phyloP scores from a whole-genome alignment of 208 protist genomes.

The Acanthamoeba sp. region DNA sequence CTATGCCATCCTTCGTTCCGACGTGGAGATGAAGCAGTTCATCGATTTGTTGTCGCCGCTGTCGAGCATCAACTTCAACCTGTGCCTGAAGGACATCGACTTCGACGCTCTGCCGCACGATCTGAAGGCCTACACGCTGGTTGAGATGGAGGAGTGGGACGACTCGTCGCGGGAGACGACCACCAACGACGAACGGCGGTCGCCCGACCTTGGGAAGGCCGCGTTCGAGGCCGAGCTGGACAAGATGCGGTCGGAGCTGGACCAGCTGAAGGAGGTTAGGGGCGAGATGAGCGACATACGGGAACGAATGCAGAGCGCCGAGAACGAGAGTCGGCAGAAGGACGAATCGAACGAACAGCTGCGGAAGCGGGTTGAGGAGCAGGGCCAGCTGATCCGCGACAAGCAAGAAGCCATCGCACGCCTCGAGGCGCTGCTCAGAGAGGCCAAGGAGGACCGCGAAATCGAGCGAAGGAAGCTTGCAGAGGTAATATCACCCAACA shows the following conservation, averaged over 20 bases:
- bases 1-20: conserved; percentile 41
- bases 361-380: conserved; percentile 12
- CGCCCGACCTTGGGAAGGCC: conserved; percentile 24
- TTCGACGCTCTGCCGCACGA: conserved; percentile 64
- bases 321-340: neutral
- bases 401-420: conserved; percentile 30
- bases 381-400: neutral
- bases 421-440: neutral
- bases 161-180: conserved; percentile 42
- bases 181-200: neutral
- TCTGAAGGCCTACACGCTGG: conserved; percentile 31
- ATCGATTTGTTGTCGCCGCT: conserved; percentile 39
- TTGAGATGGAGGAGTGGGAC: conserved; percentile 51
- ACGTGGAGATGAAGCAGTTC: conserved; percentile 29
- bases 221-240: conserved; percentile 27
- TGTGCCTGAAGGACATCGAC: conserved; percentile 71
- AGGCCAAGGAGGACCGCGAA: neutral
- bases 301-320: neutral
- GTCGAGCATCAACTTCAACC: conserved; percentile 28
- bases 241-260: conserved; percentile 16
- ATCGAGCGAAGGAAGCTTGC: neutral
- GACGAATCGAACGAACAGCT: conserved; percentile 27
- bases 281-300: neutral
- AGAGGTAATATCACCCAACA: neutral
- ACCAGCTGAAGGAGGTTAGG: conserved; percentile 27